phyloP scores from a whole-genome alignment of 352 stramenopile species.

The Phytopythium delawarense region DNA sequence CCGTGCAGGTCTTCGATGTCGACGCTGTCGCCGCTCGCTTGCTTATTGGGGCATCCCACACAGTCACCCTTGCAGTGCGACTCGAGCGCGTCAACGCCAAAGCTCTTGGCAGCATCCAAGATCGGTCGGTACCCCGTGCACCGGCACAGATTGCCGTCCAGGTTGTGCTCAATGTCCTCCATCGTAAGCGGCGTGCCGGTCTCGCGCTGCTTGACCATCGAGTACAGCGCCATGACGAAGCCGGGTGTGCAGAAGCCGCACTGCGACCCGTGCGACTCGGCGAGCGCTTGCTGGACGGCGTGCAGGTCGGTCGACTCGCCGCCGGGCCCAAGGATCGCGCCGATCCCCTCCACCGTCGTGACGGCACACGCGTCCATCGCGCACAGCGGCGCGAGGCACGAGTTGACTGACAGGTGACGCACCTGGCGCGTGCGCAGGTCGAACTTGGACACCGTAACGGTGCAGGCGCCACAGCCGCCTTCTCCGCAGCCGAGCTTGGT shows the following conservation, averaged over 20 bases:
- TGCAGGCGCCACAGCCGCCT: slow-evolving; percentile 95
- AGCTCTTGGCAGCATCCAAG: slow-evolving; percentile 84
- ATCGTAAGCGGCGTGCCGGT: slow-evolving; percentile 62
- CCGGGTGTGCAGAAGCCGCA: slow-evolving; percentile 92
- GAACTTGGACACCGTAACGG: slow-evolving; percentile 89
- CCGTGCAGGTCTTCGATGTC: slow-evolving; percentile 58
- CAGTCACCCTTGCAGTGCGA: slow-evolving; percentile 65
- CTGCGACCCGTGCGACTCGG: slow-evolving; percentile 92
- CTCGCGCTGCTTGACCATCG: slow-evolving; percentile 77
- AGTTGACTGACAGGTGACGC: slow-evolving; percentile 80
- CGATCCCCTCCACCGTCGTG: slow-evolving; percentile 85
- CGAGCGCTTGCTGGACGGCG: slow-evolving; percentile 84
- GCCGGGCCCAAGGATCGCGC: slow-evolving; percentile 22
- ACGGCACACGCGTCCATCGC: slow-evolving; percentile 80
- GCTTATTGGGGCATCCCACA: slow-evolving; percentile 62
- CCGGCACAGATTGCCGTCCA: slow-evolving; percentile 96
- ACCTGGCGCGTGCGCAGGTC: slow-evolving; percentile 39
- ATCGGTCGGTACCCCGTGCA: slow-evolving; percentile 90
- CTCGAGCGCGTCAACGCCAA: slow-evolving; percentile 58
- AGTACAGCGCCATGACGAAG: slow-evolving; percentile 84
- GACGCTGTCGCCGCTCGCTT: slow-evolving; percentile 26
- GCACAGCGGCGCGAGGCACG: slow-evolving; percentile 81
- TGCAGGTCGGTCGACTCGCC: slow-evolving; percentile 50
- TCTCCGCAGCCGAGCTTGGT: slow-evolving; percentile 93
- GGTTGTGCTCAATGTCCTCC: slow-evolving; percentile 90